A percentile compares a stretch with the other conserved stretches of the same genome.
Conservation (phyloP, 108 stramenopile genomes). For the Stephanodiscus minutulus region DNA sequence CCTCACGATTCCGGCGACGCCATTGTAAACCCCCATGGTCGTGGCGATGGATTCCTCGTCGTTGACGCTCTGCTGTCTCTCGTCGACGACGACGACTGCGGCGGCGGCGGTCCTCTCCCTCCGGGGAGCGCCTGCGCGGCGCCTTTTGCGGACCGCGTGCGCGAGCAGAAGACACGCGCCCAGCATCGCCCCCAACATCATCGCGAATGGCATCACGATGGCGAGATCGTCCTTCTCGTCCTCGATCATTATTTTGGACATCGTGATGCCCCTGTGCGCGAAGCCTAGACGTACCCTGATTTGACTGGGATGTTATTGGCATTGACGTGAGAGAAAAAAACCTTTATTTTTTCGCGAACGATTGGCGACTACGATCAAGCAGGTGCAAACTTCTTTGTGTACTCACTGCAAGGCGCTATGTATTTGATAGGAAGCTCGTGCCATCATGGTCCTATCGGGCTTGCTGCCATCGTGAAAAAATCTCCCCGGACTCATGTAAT, state of each 20-base stretch:
- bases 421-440: slow-evolving; percentile 24
- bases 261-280: slow-evolving; percentile 33
- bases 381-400: not conserved
- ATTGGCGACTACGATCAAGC: not conserved
- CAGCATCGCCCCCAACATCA: not conserved
- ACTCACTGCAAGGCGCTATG: slow-evolving; percentile 33
- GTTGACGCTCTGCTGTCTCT: not conserved
- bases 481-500: not conserved
- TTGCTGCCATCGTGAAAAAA: not conserved
- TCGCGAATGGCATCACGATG: not conserved
- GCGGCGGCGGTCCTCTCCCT: no score
- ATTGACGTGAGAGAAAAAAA: no score
- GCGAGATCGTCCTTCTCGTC: slow-evolving; percentile 8
- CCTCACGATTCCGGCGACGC: no score
- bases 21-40: slow-evolving; percentile 4
- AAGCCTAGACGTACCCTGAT: slow-evolving; percentile 32
- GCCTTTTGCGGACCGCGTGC: not conserved
- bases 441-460: slow-evolving; percentile 10
- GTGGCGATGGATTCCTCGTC: slow-evolving; percentile 16
- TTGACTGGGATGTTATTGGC: not conserved
- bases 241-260: slow-evolving; percentile 31
- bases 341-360: not conserved
- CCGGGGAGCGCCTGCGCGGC: not conserved
- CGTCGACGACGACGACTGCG: no score
- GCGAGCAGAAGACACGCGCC: not conserved